These are phyloP conservation scores for Wickerhamomyces canadensis DNA, from an alignment of 805 yeast genomes.

Conservation along the genomic window DNA sequence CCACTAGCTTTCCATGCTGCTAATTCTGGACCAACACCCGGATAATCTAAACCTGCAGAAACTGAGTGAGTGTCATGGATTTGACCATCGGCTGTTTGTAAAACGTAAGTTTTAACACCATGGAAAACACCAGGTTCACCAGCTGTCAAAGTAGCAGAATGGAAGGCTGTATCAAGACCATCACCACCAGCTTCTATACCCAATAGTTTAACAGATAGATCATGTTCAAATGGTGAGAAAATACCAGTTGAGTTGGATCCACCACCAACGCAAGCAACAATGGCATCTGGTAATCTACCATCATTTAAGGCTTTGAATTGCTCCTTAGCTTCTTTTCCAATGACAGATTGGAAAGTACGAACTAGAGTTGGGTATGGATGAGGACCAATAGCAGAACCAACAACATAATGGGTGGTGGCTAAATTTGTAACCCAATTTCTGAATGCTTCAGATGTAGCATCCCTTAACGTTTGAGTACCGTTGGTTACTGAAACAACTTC, in stretches of 20 bases:
- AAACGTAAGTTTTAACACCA: slow-evolving; percentile 91
- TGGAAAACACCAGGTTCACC: slow-evolving; percentile 98
- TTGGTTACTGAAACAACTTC: slow-evolving; percentile 88
- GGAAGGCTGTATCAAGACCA: slow-evolving; percentile 83
- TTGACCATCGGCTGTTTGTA: slow-evolving; percentile 92
- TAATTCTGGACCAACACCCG: slow-evolving; percentile 98
- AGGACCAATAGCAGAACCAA: slow-evolving; percentile 98
- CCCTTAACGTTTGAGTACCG: slow-evolving; percentile 95
- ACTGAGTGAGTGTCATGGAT: slow-evolving; percentile 97
- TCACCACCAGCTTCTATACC: slow-evolving; percentile 99
- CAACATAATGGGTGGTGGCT: slow-evolving; percentile 84
- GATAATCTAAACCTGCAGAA: slow-evolving; percentile 97
- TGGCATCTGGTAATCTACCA: slow-evolving; percentile 85
- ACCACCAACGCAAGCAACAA: slow-evolving; percentile 99
- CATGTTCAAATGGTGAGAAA: slow-evolving; percentile 90
- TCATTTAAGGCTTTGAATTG: slow-evolving; percentile 76
- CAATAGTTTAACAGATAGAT: slow-evolving; percentile 65
- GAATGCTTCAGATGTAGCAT: slow-evolving; percentile 96
- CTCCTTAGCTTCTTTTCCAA: slow-evolving; percentile 90
- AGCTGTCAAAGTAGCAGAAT: slow-evolving; percentile 92
- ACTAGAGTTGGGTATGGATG: slow-evolving; percentile 98
- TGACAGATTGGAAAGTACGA: slow-evolving; percentile 95
- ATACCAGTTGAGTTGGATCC: slow-evolving; percentile 97
- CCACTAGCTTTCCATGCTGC: slow-evolving; percentile 94
- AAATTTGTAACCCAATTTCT: slow-evolving; percentile 91